Evolutionary conservation across 1,284 basidiomycete species (phyloP).

Genomic region (Hemileia vastatrix): DNA sequence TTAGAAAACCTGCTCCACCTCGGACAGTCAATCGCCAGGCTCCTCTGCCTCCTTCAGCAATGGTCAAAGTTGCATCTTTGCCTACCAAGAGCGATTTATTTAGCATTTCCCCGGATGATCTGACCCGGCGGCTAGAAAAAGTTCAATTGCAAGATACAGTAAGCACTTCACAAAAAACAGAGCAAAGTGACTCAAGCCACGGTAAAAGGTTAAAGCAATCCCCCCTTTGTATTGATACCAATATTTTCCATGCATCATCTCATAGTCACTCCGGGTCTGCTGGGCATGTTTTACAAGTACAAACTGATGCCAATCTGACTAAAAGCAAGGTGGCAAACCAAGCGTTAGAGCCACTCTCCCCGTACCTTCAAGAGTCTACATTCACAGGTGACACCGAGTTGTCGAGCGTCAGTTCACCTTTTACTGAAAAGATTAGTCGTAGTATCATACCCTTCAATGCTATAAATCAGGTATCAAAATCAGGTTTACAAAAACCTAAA

Average conservation of each 20-base stretch:
- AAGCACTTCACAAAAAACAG: not conserved
- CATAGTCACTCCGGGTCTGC: not conserved
- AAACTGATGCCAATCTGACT: conserved; percentile 8
- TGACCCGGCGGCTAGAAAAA: conserved; percentile 1
- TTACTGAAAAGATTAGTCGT: too few species aligned
- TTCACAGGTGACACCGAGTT: not conserved
- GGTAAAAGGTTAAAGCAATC: too few species aligned
- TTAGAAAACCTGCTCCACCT: too few species aligned
- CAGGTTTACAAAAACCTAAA: too few species aligned
- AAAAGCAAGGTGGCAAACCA: not conserved
- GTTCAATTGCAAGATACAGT: not conserved
- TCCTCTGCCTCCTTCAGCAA: not conserved
- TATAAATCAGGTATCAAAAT: too few species aligned
- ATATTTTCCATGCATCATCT: not conserved
- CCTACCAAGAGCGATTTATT: not conserved
- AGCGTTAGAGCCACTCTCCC: not conserved
- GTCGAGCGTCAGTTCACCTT: too few species aligned
- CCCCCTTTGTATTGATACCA: not conserved
- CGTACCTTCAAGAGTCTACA: not conserved
- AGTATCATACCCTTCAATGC: too few species aligned
- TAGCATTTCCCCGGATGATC: not conserved
- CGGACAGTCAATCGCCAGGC: too few species aligned
- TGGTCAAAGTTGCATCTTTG: too few species aligned
- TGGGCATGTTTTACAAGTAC: not conserved
- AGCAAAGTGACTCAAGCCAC: too few species aligned